phyloP scores from a whole-genome alignment of 345 rosid species.

The Erucastrum elatum region DNA sequence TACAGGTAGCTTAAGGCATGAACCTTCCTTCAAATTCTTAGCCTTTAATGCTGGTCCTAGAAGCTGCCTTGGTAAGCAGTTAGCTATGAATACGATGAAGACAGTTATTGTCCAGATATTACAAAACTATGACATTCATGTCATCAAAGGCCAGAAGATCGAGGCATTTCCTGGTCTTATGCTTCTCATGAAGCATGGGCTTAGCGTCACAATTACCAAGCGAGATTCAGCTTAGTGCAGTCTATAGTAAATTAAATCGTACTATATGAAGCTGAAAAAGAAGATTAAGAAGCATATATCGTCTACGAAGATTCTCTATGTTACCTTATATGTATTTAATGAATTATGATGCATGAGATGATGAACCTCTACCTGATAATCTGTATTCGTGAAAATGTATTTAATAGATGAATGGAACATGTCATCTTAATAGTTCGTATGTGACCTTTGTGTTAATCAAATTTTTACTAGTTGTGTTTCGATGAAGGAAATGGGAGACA shows the following conservation, averaged over 20 bases:
- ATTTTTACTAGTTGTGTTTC: background rate
- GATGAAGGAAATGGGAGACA: too few relatives aligned
- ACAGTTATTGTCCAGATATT: background rate
- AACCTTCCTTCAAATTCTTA: conserved; percentile 2
- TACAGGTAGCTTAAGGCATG: background rate
- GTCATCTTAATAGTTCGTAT: too few relatives aligned
- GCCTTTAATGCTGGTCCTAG: background rate
- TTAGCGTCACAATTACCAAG: background rate
- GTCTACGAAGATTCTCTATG: background rate
- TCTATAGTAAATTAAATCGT: background rate
- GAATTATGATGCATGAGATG: background rate
- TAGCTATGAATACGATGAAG: background rate
- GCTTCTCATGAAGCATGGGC: background rate
- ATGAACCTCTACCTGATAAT: background rate
- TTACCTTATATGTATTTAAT: background rate
- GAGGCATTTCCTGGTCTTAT: background rate
- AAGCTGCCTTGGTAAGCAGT: conserved; percentile 10
- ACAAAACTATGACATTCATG: conserved; percentile 29
- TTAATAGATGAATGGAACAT: too few relatives aligned
- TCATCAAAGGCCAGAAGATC: conserved; percentile 4
- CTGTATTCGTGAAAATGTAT: too few relatives aligned
- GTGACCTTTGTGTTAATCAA: too few relatives aligned
- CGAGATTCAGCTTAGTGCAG: background rate
- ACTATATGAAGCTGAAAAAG: background rate
- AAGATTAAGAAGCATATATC: background rate